These are phyloP conservation scores for Astrothelium subdiscretum DNA, from an alignment of 495 filamentous ascomycete genomes.

Conservation along the genomic window DNA sequence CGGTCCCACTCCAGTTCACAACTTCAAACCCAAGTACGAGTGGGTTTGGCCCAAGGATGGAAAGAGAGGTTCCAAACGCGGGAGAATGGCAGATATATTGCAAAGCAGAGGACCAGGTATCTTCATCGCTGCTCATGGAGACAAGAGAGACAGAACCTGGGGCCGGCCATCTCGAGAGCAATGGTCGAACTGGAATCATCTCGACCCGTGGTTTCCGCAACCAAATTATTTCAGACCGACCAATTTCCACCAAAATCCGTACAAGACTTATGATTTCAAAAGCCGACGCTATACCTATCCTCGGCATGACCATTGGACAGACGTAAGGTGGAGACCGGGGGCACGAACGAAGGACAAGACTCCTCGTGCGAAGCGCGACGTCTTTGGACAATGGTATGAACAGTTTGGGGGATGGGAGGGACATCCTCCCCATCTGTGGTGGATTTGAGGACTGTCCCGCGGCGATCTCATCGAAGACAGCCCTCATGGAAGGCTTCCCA, in stretches of 20 bases:
- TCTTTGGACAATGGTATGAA: not conserved
- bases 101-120: slow-evolving; percentile 20
- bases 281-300: slow-evolving; percentile 7
- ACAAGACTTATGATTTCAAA: slow-evolving; percentile 18
- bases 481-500: slow-evolving; percentile 23
- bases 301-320: slow-evolving; percentile 1
- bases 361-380: not conserved
- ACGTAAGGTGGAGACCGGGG: slow-evolving; percentile 5
- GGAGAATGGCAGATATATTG: slow-evolving; percentile 20
- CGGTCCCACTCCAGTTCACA: not conserved
- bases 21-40: slow-evolving; percentile 16
- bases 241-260: not conserved
- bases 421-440: not conserved
- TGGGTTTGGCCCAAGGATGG: slow-evolving; percentile 25
- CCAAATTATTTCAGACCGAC: not conserved
- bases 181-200: slow-evolving; percentile 5
- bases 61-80: slow-evolving; percentile 13
- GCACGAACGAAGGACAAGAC: not conserved
- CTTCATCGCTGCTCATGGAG: slow-evolving; percentile 16
- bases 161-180: not conserved
- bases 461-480: slow-evolving; percentile 10
- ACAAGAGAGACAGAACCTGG: slow-evolving; percentile 1
- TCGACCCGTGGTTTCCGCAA: not conserved
- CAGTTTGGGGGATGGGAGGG: not conserved
- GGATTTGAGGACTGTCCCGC: not conserved